Evolutionary conservation across 2,329 filamentous ascomycete genomes (phyloP).

Genomic region (Lojkania enalia): DNA sequence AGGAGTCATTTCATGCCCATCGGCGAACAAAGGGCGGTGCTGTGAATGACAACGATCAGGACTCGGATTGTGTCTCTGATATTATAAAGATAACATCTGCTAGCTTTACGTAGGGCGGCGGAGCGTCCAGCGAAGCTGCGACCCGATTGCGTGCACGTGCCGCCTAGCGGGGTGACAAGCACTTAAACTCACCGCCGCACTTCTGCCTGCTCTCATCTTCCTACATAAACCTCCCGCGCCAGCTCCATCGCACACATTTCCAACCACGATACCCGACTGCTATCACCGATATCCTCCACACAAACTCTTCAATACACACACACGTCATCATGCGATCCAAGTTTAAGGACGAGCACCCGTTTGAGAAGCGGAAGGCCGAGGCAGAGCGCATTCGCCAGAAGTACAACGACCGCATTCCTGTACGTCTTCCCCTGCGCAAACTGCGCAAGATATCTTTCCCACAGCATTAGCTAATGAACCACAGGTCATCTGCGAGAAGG

Average conservation of each 20-base stretch:
- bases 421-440: constrained; percentile 58
- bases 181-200: constrained; percentile 40
- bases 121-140: constrained; percentile 4
- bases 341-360: constrained; percentile 99
- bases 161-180: constrained; percentile 17
- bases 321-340: constrained; percentile 79
- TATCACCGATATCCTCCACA: background rate
- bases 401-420: constrained; percentile 96
- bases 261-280: background rate
- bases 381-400: constrained; percentile 99
- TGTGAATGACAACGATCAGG: constrained; percentile 18
- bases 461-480: constrained; percentile 24
- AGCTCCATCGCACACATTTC: constrained; percentile 13
- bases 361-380: constrained; percentile 99
- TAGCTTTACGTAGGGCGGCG: background rate
- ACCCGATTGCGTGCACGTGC: background rate
- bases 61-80: constrained; percentile 12
- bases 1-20: constrained; percentile 27
- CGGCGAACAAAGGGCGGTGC: constrained; percentile 22
- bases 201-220: constrained; percentile 19
- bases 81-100: background rate
- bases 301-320: constrained; percentile 14
- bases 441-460: constrained; percentile 9
- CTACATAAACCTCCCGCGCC: constrained; percentile 30
- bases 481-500: constrained; percentile 99